Percentiles rank a stretch among this genome's conserved stretches.
phyloP scores from a whole-genome alignment of 495 filamentous ascomycete genomes.

The Saxophila tyrrhenica region DNA sequence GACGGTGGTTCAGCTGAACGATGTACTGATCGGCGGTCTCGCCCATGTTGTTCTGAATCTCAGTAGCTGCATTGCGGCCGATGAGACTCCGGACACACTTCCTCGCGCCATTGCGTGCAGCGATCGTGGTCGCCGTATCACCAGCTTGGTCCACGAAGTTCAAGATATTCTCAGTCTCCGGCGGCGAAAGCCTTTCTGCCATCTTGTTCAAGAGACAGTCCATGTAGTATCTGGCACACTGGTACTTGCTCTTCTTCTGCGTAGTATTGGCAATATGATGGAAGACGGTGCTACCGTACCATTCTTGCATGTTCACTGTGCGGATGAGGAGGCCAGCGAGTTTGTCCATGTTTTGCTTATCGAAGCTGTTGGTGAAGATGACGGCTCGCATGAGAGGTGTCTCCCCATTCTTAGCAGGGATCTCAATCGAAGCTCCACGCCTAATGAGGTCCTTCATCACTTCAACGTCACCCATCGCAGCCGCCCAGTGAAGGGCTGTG shows the following conservation, averaged over 20 bases:
- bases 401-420: constrained; percentile 67
- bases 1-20: constrained; percentile 39
- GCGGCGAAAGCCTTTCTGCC: constrained; percentile 50
- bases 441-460: constrained; percentile 75
- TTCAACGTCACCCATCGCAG: constrained; percentile 92
- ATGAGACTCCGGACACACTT: constrained; percentile 64
- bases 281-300: constrained; percentile 65
- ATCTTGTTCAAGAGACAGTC: constrained; percentile 82
- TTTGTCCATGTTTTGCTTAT: constrained; percentile 71
- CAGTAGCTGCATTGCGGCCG: constrained; percentile 57
- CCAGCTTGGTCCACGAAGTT: constrained; percentile 69
- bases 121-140: constrained; percentile 82
- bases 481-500: constrained; percentile 90
- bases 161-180: constrained; percentile 57
- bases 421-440: constrained; percentile 57
- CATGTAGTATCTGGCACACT: constrained; percentile 80
- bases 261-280: constrained; percentile 87
- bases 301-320: constrained; percentile 64
- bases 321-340: constrained; percentile 68
- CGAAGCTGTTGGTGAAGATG: constrained; percentile 89
- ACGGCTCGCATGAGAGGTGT: constrained; percentile 92
- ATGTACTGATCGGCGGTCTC: constrained; percentile 69
- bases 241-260: constrained; percentile 62
- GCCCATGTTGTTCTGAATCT: constrained; percentile 68
- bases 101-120: constrained; percentile 62